Evolutionary conservation across 306 rosid genomes (phyloP).

Genomic region (Medicago lupulina): DNA sequence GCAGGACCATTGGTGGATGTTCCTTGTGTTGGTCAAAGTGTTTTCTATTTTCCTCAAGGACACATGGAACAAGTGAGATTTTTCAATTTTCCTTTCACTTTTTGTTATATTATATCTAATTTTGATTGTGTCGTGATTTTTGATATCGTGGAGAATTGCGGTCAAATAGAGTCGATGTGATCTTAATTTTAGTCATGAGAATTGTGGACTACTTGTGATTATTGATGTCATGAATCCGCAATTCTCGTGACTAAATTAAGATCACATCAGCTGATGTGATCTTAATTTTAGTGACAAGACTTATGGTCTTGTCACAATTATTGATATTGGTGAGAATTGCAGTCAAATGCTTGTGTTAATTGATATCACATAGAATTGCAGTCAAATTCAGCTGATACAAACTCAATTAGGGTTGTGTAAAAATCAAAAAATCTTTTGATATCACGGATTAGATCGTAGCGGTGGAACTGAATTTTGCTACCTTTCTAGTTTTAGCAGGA

Average conservation of each 20-base stretch:
- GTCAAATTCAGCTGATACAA: not conserved
- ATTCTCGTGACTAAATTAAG: no score
- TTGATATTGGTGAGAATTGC: not conserved
- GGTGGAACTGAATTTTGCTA: not conserved
- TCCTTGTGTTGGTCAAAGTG: conserved; percentile 68
- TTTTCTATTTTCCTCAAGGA: conserved; percentile 90
- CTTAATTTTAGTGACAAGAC: no score
- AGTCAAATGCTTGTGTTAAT: not conserved
- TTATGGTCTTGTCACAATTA: no score
- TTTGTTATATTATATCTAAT: not conserved
- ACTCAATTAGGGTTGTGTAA: not conserved
- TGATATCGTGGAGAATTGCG: not conserved
- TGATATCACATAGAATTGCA: not conserved
- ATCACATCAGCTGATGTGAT: no score
- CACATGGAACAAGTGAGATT: conserved; percentile 89
- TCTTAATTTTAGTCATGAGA: not conserved
- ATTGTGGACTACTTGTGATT: not conserved
- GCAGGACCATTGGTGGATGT: conserved; percentile 95
- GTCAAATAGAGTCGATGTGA: not conserved
- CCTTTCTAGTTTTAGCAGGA: conserved; percentile 6
- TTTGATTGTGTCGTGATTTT: not conserved
- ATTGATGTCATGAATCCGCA: not conserved
- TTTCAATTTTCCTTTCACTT: not conserved
- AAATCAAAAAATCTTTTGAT: not conserved
- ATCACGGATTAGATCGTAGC: not conserved